Evolutionary conservation across 306 rosid species (phyloP).

Genomic region (Cucumis cinereus): DNA sequence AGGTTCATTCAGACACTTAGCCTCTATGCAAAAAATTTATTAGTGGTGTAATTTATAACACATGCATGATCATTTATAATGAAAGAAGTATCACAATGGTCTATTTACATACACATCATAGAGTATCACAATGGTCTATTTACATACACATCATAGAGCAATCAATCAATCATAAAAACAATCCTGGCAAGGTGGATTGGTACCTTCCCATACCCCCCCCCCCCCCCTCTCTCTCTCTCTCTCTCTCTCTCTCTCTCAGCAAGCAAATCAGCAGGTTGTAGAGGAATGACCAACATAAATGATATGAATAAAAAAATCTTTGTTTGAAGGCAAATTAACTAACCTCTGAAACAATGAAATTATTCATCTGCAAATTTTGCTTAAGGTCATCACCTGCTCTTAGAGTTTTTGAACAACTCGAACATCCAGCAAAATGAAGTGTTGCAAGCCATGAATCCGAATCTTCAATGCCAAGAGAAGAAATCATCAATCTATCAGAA

Average conservation of each 20-base stretch:
- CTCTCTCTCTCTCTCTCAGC: background rate
- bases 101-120: background rate
- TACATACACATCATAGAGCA: background rate
- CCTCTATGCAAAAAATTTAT: background rate
- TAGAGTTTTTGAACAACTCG: conserved; percentile 54
- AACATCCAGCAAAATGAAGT: conserved; percentile 51
- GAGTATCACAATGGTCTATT: background rate
- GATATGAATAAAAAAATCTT: background rate
- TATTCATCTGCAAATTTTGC: conserved; percentile 31
- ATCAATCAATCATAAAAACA: background rate
- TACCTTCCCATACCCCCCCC: background rate
- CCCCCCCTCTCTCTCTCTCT: too few relatives aligned
- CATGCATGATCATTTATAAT: background rate
- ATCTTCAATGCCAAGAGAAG: conserved; percentile 61
- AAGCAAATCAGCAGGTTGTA: background rate
- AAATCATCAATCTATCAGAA: conserved; percentile 59
- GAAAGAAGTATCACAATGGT: background rate
- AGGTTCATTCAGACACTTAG: conserved; percentile 17
- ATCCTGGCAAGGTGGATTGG: background rate
- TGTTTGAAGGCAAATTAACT: conserved; percentile 7
- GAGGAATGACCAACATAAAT: background rate
- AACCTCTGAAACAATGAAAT: conserved; percentile 60
- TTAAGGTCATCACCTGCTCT: conserved; percentile 57
- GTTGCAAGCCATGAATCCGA: conserved; percentile 68
- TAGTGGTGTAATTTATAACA: background rate